phyloP scores from a whole-genome alignment of 805 yeast genomes.

The Candida ulmi region DNA sequence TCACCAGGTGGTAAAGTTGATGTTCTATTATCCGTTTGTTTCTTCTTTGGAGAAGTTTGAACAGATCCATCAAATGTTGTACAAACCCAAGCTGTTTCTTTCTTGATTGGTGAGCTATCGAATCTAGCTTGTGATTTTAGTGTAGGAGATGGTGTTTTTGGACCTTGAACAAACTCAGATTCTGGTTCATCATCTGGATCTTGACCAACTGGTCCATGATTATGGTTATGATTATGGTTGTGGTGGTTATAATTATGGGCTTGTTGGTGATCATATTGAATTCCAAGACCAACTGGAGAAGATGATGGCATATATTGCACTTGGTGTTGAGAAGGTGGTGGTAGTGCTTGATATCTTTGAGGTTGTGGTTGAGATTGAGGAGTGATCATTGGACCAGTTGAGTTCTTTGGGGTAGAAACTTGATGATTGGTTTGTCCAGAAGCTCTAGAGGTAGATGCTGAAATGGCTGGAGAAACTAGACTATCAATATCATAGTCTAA shows the following conservation, averaged over 20 bases:
- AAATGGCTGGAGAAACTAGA: background rate
- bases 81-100: conserved; percentile 1
- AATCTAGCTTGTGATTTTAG: conserved; percentile 30
- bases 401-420: background rate
- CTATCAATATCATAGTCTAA: conserved; percentile 13
- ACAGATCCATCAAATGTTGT: conserved; percentile 18
- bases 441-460: background rate
- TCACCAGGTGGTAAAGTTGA: conserved; percentile 86
- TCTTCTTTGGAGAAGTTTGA: conserved; percentile 8
- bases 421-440: background rate
- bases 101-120: conserved; percentile 11
- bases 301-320: background rate
- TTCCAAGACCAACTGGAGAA: conserved; percentile 1
- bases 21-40: conserved; percentile 24
- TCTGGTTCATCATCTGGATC: conserved; percentile 22
- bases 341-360: background rate
- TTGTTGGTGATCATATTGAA: background rate
- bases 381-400: conserved; percentile 3
- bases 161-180: conserved; percentile 27
- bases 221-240: background rate
- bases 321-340: background rate
- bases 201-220: no score
- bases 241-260: background rate
- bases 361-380: conserved; percentile 3
- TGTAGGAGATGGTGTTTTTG: conserved; percentile 41